Evolutionary conservation across 73 alveolate genomes (phyloP), one percentile per base, ranked within the genome.

Genomic region (Paramecium caudatum): DNA sequence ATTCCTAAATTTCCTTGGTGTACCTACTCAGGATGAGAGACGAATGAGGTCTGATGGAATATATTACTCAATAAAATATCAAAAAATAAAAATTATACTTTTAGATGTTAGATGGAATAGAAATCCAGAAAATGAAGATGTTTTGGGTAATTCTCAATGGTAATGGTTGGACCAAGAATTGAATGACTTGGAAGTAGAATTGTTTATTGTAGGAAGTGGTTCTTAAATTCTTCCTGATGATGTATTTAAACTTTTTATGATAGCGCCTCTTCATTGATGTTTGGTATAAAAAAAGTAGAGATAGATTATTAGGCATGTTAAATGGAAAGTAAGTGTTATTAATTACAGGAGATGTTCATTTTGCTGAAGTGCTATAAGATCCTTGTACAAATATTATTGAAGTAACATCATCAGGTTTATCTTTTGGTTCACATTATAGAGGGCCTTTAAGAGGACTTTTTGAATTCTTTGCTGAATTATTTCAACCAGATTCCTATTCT

Each of bases 341-440:
- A 9, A 47, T 94, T 12, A 70, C 91, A 84, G 96, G 97, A 15
- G 97, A 94, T 33, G 94, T 94, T n/a, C 97, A 94, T 62, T 83
- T 61, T 83, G 84, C 97, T 27, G 94, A 94, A 82, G 34, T 94
- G 1, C 27, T 83, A 34, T 46, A 50, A 32, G 82, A 55, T 46
- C 91, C 91, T 1, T 83, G 91, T 21, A 55, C 91, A 0, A 65
- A 55, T 13, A 30, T 65, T 25, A 36, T 65, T 33, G 83, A 65
- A 65, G 83, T 36, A 16, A 25, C 48, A 0, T 65, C 83, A 33
- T 65, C 83, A 7, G 83, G 83, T 32, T 36, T 65, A 3, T 65
- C 83, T 13, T 33, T 7, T 30, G 50, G 50, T 25, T 4, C 27
- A 32, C 83, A 65, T n/a, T 65, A 65, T 36, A 10, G 50, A 36